Conservation (phyloP, 1,139 yeast species). For the Geotrichum histeridarum region DNA sequence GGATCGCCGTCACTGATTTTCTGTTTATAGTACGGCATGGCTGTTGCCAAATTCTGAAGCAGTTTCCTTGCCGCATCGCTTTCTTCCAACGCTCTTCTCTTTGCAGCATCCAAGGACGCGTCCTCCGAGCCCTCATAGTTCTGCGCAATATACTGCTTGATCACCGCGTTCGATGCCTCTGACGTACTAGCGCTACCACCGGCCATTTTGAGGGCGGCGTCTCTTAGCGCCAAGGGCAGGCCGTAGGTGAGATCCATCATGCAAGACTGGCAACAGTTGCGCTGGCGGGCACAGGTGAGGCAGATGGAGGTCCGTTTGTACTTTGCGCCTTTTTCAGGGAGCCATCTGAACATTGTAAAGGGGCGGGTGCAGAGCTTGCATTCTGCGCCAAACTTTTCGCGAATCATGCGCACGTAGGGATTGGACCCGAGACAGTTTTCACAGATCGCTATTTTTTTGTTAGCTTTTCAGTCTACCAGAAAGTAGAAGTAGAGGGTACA, state of each 20-base stretch:
- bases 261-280: slow-evolving; percentile 85
- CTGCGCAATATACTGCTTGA: slow-evolving; percentile 51
- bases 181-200: slow-evolving; percentile 42
- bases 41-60: slow-evolving; percentile 41
- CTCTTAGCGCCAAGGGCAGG: slow-evolving; percentile 71
- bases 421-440: slow-evolving; percentile 65
- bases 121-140: slow-evolving; percentile 41
- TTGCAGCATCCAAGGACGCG: slow-evolving; percentile 30
- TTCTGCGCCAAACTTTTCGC: slow-evolving; percentile 69
- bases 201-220: slow-evolving; percentile 74
- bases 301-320: slow-evolving; percentile 47
- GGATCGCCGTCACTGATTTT: slow-evolving; percentile 5
- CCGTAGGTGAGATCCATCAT: slow-evolving; percentile 76
- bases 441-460: slow-evolving; percentile 49
- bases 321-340: slow-evolving; percentile 29
- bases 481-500: not conserved
- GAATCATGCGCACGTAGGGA: slow-evolving; percentile 61
- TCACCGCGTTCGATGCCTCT: slow-evolving; percentile 41
- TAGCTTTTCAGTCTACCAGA: not conserved
- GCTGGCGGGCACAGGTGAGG: slow-evolving; percentile 66
- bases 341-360: slow-evolving; percentile 77
- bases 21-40: slow-evolving; percentile 35
- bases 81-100: slow-evolving; percentile 32
- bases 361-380: slow-evolving; percentile 71
- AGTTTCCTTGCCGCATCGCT: slow-evolving; percentile 38